Evolutionary conservation across 129 eudicot genomes (phyloP), one percentile per base, ranked within the genome.

Genomic region (Centaurea solstitialis): DNA sequence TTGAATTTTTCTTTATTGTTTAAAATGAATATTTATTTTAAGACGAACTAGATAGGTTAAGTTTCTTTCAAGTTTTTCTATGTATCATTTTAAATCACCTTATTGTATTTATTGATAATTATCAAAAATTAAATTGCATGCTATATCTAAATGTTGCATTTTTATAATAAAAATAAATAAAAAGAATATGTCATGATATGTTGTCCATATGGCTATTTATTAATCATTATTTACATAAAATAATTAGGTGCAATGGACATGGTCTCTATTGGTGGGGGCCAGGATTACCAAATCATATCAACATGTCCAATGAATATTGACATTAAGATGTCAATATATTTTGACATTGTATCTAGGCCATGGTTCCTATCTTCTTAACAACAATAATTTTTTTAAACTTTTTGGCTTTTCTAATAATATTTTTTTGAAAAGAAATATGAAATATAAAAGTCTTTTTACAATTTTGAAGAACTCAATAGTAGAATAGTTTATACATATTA

Each of bases 161-260:
- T 47, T 12, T 50, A 1, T 50, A 1, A 17, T 50, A 50, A 50
- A 50, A 13, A 50, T 50, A 0, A 41, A 45, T 28, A 18, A 10
- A n/a, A 53, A 21, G 21, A 70, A 33, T 20, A 79, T n/a, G n/a
- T 30, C 21, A 57, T 35, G 41, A 30, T 70, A 50, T 79, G 40
- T 23, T 28, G 76, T 6, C 81, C 66, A 39, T 69, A 76, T 68
- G 47, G 62, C 13, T 35, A 69, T 28, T 69, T 50, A 23, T 57
- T 70, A 67, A 57, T 66, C 15, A 26, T 64, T 33, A 28, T 68
- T 22, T 69, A 59, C 20, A 69, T 24, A 57, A 18, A 47, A 68
- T 57, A 79, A 40, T 64, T 28, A 82, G 86, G 82, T 82, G 73
- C 86, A 82, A 71, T 82, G 86, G 81, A 82, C 86, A 69, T 76